phyloP scores from a whole-genome alignment of 2,329 filamentous ascomycete genomes.

The Trichoderma sp. region DNA sequence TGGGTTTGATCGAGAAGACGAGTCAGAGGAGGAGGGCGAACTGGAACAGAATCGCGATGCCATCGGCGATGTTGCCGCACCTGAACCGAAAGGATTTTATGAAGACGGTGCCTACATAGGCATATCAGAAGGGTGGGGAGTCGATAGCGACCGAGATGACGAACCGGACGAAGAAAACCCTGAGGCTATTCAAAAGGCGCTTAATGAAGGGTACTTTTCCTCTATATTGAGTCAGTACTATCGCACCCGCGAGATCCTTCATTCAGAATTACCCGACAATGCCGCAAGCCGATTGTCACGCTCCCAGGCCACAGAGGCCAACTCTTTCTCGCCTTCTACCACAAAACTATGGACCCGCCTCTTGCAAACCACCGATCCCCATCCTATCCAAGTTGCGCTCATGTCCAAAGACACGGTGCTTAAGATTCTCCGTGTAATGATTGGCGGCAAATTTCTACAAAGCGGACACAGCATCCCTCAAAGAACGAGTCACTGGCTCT shows the following conservation, averaged over 20 bases:
- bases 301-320: constrained; percentile 57
- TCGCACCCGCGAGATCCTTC: constrained; percentile 63
- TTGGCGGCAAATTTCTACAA: constrained; percentile 63
- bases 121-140: constrained; percentile 45
- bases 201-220: constrained; percentile 67
- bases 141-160: constrained; percentile 34
- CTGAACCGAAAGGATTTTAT: constrained; percentile 66
- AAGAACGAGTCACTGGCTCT: constrained; percentile 79
- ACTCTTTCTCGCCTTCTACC: constrained; percentile 52
- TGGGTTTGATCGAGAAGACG: constrained; percentile 34
- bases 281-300: constrained; percentile 55
- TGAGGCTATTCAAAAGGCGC: constrained; percentile 38
- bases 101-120: constrained; percentile 79
- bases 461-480: constrained; percentile 61
- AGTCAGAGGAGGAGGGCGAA: constrained; percentile 37
- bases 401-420: constrained; percentile 69
- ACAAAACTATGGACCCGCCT: constrained; percentile 54
- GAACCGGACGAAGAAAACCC: constrained; percentile 31
- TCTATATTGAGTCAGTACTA: constrained; percentile 66
- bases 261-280: constrained; percentile 53
- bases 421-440: constrained; percentile 65
- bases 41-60: constrained; percentile 47
- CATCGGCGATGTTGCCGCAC: constrained; percentile 40
- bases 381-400: constrained; percentile 60
- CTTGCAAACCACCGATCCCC: constrained; percentile 56